Base-by-base conservation (phyloP, 1,284 basidiomycete species). In the Trichosporon sp. region DNA sequence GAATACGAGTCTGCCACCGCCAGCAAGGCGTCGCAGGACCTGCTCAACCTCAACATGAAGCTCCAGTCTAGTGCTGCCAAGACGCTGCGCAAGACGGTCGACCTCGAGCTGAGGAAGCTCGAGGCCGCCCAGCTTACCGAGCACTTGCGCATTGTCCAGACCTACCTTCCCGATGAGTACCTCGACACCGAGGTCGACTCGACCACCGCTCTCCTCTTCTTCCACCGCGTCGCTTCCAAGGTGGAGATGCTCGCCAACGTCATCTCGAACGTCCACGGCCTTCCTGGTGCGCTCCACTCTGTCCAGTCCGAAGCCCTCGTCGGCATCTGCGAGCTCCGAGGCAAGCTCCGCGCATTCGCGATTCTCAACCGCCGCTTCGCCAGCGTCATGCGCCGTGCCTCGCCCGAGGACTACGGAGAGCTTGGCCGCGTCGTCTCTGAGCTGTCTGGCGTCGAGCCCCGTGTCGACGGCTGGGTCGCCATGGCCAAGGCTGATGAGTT, bases 1-100 rank as follows among this genome's bases (percentile, higher is more conserved):
- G 91, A 93, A 77, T 87, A 88, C 65, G 91, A 95, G 80, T 92
- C 92, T 6, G 91, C 90, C 3, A 89, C 14, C 87, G 91, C 75
- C 87, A 89, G 70, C 88, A 91, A 54, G 89, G 95, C 86, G 88
- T 91, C 64, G 88, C 94, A 69, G 89, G 91, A 72, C 0, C 91
- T 97, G 86, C 90, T 97, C 87, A 94, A 93, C 68, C 86, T 96
- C 71, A 97, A 97, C 80, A 87, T 96, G 81, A 96, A 93, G 81
- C 87, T 98, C 2, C 94, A 98, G 81, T 92, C 91, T 0, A 89
- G 92, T 1, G 93, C 92, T 0, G 88, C 90, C 46, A 97, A 96
- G 87, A 92, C 92, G 74, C 94, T 96, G 79, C 90, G 92, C 14
- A 91, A 91, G 80, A 90, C 88, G 19, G 91, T 98, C 71, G 95